These are phyloP conservation scores for Astraeus odoratus DNA, from an alignment of 768 basidiomycete species.

Conservation along the genomic window DNA sequence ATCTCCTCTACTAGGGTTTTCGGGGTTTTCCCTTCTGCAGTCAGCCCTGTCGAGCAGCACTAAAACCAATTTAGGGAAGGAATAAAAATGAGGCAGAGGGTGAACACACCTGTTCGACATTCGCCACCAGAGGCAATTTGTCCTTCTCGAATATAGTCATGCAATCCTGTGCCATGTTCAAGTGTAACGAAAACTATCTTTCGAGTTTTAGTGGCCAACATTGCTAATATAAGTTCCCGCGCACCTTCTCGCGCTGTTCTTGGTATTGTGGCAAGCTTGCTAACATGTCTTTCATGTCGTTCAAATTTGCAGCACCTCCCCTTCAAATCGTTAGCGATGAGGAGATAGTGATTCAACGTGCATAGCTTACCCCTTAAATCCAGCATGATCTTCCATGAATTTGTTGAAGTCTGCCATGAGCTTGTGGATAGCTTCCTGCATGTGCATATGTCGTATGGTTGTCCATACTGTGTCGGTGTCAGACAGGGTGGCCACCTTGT, in stretches of 20 bases:
- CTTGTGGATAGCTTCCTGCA: conserved; percentile 97
- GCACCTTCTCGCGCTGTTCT: conserved; percentile 89
- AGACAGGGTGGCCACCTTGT: conserved; percentile 79
- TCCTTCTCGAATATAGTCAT: conserved; percentile 90
- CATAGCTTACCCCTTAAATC: conserved; percentile 73
- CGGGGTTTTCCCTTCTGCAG: conserved; percentile 88
- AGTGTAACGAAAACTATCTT: conserved; percentile 83
- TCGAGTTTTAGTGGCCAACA: neutral
- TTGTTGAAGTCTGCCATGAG: conserved; percentile 94
- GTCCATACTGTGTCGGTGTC: conserved; percentile 91
- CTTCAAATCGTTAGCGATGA: conserved; percentile 27
- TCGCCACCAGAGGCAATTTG: conserved; percentile 74
- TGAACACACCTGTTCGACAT: conserved; percentile 81
- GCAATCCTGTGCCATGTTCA: conserved; percentile 97
- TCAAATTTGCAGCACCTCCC: conserved; percentile 78
- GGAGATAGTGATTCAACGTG: conserved; percentile 2
- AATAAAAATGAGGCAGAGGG: neutral
- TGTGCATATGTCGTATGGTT: conserved; percentile 92
- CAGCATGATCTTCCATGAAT: conserved; percentile 90
- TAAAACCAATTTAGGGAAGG: conserved; percentile 25
- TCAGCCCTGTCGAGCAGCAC: conserved; percentile 92
- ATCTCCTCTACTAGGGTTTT: conserved; percentile 96
- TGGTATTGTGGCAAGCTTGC: conserved; percentile 92
- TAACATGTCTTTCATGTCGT: conserved; percentile 99
- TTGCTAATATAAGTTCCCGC: conserved; percentile 4